Base-by-base conservation (phyloP, 1,284 basidiomycete genomes). In the Marasmius tenuissimus region DNA sequence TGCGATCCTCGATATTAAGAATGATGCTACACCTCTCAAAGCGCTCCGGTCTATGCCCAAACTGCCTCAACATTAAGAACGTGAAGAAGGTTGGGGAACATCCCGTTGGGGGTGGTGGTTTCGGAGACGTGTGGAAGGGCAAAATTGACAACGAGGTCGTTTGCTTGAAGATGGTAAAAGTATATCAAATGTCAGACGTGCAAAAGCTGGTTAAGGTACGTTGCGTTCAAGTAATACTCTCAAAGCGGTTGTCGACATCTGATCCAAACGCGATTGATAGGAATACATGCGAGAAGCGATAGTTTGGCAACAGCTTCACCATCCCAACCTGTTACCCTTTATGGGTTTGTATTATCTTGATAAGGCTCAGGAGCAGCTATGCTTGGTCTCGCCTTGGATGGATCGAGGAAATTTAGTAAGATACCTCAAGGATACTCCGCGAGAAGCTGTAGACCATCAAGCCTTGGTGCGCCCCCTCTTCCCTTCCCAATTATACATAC, bases 371-470 rank as follows among this genome's bases (percentile, higher is more conserved):
- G 40, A n/a, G n/a, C 40, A 42, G 40, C 6, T 42, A 6, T 42
- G 12, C 37, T 22, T 55, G n/a, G 20, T 48, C 75, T 9, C 72
- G 11, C 40, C 71, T 3, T 79, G 73, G 67, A 75, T 75, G 69
- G 66, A 66, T 12, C 71, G 74, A 49, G 77, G 78, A 6, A 71
- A 74, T 59, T 62, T 80, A 38, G 65, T 59, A 11, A 34, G 61
- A 3, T 71, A 70, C 65, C 62, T 80, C 34, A 60, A 50, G 18
- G 47, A 27, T 12, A 52, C 59, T 37, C 57, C 70, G 3, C n/a
- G 27, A 33, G 40, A 47, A 2, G 18, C 64, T 37, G 67, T 38
- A 39, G 63, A 72, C 58, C 66, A 68, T 62, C 67, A 45, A 45
- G 59, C 35, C 5, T 53, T 75, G 61, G 71, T 75, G 57, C 45